Conservation (phyloP, 495 filamentous ascomycete species). For the Penicillium desertorum region DNA sequence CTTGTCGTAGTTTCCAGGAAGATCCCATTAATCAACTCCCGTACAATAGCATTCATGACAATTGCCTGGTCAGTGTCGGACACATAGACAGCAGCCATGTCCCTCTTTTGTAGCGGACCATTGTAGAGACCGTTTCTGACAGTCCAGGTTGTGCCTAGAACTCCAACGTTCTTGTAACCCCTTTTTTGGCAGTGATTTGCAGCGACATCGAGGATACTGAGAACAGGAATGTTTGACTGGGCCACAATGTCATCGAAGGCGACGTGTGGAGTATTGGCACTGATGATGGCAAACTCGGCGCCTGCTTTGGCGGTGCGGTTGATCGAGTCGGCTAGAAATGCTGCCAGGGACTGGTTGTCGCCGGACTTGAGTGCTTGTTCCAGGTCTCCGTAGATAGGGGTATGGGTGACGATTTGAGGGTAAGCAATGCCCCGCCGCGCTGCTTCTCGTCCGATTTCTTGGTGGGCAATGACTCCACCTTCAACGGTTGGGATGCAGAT, state of each 20-base stretch:
- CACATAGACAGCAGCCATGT: constrained; percentile 10
- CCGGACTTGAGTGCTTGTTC: constrained; percentile 4
- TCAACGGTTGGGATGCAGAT: constrained; percentile 17
- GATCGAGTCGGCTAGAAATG: constrained; percentile 3
- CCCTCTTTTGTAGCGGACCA: constrained; percentile 2
- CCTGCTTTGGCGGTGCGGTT: constrained; percentile 14
- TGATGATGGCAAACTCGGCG: constrained; percentile 14
- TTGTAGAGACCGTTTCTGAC: constrained; percentile 8
- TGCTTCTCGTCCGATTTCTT: constrained; percentile 15
- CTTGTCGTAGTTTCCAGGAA: not conserved
- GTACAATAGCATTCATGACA: constrained; percentile 6
- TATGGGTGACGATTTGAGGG: constrained; percentile 13
- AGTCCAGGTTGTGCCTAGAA: constrained; percentile 12
- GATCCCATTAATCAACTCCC: constrained; percentile 7
- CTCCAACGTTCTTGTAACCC: constrained; percentile 6
- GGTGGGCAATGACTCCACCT: constrained; percentile 9
- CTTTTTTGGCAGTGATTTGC: constrained; percentile 4
- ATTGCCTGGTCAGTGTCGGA: constrained; percentile 8
- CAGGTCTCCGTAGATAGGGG: constrained; percentile 6
- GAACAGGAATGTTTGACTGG: constrained; percentile 10
- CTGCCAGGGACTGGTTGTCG: constrained; percentile 1
- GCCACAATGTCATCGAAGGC: not conserved
- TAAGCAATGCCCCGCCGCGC: constrained; percentile 14
- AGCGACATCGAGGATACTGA: constrained; percentile 13
- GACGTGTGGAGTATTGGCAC: constrained; percentile 11